Base-by-base conservation (phyloP, 371 early-diverging fungal genomes). In the Lichtheimia ornata region DNA sequence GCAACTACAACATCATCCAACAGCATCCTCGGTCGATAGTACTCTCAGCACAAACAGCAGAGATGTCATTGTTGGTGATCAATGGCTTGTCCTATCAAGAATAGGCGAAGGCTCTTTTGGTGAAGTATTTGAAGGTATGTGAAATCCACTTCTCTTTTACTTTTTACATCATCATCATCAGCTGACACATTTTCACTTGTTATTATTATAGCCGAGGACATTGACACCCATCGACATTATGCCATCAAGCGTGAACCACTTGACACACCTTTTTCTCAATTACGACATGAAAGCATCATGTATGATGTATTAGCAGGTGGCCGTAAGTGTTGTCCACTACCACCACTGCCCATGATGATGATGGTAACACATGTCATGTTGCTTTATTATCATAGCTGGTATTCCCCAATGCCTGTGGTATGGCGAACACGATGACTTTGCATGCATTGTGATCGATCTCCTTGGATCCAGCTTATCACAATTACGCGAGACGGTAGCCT, bases 401-500 rank as follows among this genome's bases (percentile, higher is more conserved):
- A 56, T 56, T n/a, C 57, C 57, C 14, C 79, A 73, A 28, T 89
- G 90, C 35, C 91, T 94, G 69, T 95, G 96, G 86, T 96, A 91
- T 84, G 97, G 97, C 27, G 90, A 91, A 65, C 94, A 95, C 71
- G 95, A 95, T 11, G 84, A 89, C 5, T 94, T 94, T 76, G 91
- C 94, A 72, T 87, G 94, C 15, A 83, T 96, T 41, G 92, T 97
- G 58, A 92, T 99, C 63, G 99, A 99, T 72, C 81, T 99, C 41
- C 86, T 99, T 22, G 99, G 99, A 7, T 92, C 94, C 5, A 92
- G 88, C 66, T 71, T 99, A 30, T 96, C 99, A 73, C 95, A 99
- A 76, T 82, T 62, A n/a, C 94, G 82, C 35, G 67, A 78, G 59
- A 60, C 64, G 18, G 76, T 80, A 50, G 64, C 72, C 50, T 59